These are phyloP conservation scores for Cylindrotheca closterium DNA, from an alignment of 108 stramenopile species.

Conservation along the genomic window DNA sequence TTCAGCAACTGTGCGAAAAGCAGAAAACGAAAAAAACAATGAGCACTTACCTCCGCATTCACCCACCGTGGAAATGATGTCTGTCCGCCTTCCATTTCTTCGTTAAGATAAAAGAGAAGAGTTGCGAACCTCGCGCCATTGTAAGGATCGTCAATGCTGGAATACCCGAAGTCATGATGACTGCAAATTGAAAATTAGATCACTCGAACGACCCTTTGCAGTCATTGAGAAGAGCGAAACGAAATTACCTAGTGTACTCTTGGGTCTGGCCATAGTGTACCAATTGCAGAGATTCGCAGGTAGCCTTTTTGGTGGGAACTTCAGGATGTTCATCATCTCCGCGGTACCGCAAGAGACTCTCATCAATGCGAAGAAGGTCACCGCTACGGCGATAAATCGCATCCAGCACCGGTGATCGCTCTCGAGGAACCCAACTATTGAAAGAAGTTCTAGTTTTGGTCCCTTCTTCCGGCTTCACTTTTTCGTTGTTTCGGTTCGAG, in stretches of 20 bases:
- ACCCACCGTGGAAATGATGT: conserved; percentile 80
- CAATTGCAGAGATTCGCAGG: conserved; percentile 84
- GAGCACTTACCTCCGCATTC: conserved; percentile 58
- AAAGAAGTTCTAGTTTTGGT: conserved; percentile 70
- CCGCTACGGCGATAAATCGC: conserved; percentile 86
- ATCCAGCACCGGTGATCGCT: conserved; percentile 67
- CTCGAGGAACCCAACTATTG: conserved; percentile 85
- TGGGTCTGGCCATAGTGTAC: conserved; percentile 82
- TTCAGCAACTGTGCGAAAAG: too few relatives aligned
- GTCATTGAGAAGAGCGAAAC: too few relatives aligned
- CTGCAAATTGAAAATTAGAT: conserved; percentile 18
- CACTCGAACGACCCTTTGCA: too few relatives aligned
- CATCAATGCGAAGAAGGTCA: conserved; percentile 83
- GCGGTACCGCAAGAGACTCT: conserved; percentile 60
- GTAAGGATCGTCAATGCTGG: conserved; percentile 36
- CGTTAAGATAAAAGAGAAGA: conserved; percentile 83
- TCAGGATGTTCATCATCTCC: conserved; percentile 52
- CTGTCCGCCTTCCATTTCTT: conserved; percentile 64
- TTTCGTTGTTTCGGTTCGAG: conserved; percentile 9
- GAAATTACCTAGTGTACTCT: conserved; percentile 61
- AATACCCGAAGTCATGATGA: conserved; percentile 88
- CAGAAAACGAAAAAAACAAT: background rate
- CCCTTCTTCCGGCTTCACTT: background rate
- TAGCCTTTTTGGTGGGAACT: conserved; percentile 31
- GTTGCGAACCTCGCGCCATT: conserved; percentile 79